These are phyloP conservation scores for Osmanthus fragrans DNA, from an alignment of 257 asterid species.

Conservation along the genomic window DNA sequence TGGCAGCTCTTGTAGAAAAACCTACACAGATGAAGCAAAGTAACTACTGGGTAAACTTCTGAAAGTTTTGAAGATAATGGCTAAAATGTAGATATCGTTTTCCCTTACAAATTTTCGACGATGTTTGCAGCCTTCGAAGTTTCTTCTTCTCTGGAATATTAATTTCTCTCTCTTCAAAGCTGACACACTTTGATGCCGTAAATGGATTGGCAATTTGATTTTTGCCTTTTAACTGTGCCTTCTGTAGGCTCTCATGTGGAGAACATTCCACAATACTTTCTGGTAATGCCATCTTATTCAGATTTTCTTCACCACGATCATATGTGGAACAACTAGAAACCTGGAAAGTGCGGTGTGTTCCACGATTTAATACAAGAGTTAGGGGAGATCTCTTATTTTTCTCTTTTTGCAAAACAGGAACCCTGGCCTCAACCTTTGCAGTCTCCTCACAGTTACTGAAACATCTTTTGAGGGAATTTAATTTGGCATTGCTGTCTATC, in stretches of 20 bases:
- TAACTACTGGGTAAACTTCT: conserved; percentile 19
- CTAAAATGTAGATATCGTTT: conserved; percentile 20
- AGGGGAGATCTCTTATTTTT: conserved; percentile 24
- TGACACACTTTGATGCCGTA: conserved; percentile 53
- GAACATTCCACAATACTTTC: conserved; percentile 30
- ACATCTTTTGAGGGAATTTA: conserved; percentile 28
- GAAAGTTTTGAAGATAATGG: conserved; percentile 8
- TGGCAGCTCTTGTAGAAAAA: conserved; percentile 38
- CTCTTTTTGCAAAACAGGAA: conserved; percentile 30
- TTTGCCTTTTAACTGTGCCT: conserved; percentile 24
- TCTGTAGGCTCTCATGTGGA: conserved; percentile 26
- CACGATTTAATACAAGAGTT: conserved; percentile 26
- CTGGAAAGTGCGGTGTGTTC: conserved; percentile 25
- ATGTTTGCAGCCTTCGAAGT: conserved; percentile 35
- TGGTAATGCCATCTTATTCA: conserved; percentile 29
- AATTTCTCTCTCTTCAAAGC: conserved; percentile 45
- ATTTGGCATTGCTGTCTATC: conserved; percentile 29
- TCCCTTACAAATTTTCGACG: conserved; percentile 50
- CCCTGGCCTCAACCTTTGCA: conserved; percentile 27
- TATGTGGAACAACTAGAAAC: conserved; percentile 25
- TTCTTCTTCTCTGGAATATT: conserved; percentile 29
- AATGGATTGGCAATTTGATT: conserved; percentile 29
- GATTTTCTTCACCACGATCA: conserved; percentile 34
- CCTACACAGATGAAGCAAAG: conserved; percentile 46
- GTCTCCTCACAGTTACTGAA: conserved; percentile 24